These are phyloP conservation scores for Eutypella sp. DNA, from an alignment of 2,329 filamentous ascomycete genomes.

Conservation along the genomic window DNA sequence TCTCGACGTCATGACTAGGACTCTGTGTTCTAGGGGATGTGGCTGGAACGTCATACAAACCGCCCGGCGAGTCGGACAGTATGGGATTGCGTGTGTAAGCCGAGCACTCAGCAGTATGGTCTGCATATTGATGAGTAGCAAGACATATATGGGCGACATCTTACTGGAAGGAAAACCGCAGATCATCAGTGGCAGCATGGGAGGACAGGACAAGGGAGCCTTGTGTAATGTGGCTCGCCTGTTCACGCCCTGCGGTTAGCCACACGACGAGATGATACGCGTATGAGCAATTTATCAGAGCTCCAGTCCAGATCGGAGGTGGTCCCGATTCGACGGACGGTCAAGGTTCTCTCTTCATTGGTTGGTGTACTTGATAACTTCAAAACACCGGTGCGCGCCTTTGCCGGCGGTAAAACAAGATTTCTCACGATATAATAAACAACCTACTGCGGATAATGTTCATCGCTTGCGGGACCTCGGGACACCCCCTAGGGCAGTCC, in stretches of 20 bases:
- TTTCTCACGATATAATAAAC: no score
- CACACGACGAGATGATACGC: not conserved
- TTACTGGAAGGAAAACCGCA: not conserved
- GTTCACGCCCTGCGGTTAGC: not conserved
- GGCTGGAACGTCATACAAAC: slow-evolving; percentile 24
- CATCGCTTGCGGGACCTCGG: not conserved
- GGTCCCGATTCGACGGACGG: no score
- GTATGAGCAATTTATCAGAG: no score
- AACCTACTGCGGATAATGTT: not conserved
- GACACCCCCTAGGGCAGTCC: no score
- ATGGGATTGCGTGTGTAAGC: slow-evolving; percentile 5
- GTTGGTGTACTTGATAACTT: no score
- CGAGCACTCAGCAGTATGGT: not conserved
- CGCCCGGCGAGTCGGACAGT: slow-evolving; percentile 12
- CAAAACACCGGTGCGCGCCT: no score
- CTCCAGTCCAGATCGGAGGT: no score
- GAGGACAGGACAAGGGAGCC: not conserved
- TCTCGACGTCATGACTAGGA: slow-evolving; percentile 24
- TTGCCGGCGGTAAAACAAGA: no score
- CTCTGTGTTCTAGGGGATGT: slow-evolving; percentile 3
- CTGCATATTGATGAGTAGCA: no score
- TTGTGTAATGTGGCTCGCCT: slow-evolving; percentile 11
- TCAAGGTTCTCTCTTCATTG: no score
- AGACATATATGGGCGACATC: not conserved
- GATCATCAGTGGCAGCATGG: not conserved